phyloP scores from a whole-genome alignment of 345 rosid species.

The Eucalyptus decipiens region DNA sequence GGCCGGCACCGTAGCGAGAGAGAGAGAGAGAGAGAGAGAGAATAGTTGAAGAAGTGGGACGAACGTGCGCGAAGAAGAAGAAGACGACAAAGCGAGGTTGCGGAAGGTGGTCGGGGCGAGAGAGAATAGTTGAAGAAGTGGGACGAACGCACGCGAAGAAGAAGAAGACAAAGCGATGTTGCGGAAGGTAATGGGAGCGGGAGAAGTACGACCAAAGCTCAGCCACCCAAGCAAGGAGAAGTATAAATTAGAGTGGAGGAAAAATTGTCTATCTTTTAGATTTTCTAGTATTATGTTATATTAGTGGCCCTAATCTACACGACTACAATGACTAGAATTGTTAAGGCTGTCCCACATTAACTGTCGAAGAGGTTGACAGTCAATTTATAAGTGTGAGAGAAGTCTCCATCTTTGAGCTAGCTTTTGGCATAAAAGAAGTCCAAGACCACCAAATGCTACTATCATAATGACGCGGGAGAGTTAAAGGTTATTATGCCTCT shows the following conservation, averaged over 20 bases:
- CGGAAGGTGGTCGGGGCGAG: neutral
- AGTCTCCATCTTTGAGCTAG: accelerated
- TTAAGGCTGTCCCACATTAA: too few relatives aligned
- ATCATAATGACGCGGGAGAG: too few relatives aligned
- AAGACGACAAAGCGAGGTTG: neutral
- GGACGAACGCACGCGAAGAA: neutral
- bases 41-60: neutral
- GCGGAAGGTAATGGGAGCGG: neutral
- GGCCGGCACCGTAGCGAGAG: neutral
- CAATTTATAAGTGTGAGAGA: accelerated
- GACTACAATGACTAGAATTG: neutral
- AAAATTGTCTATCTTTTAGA: neutral
- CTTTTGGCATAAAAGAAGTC: too few relatives aligned
- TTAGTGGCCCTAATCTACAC: neutral
- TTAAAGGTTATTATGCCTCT: too few relatives aligned
- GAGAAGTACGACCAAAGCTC: neutral
- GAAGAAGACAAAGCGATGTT: neutral
- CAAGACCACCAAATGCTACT: too few relatives aligned
- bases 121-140: neutral
- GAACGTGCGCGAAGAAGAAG: neutral
- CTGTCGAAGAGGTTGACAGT: accelerated
- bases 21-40: neutral
- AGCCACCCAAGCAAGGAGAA: neutral
- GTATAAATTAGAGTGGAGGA: neutral
- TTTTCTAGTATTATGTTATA: neutral